phyloP scores from a whole-genome alignment of 164 flowering plant genomes.

The Liquidambar formosana region DNA sequence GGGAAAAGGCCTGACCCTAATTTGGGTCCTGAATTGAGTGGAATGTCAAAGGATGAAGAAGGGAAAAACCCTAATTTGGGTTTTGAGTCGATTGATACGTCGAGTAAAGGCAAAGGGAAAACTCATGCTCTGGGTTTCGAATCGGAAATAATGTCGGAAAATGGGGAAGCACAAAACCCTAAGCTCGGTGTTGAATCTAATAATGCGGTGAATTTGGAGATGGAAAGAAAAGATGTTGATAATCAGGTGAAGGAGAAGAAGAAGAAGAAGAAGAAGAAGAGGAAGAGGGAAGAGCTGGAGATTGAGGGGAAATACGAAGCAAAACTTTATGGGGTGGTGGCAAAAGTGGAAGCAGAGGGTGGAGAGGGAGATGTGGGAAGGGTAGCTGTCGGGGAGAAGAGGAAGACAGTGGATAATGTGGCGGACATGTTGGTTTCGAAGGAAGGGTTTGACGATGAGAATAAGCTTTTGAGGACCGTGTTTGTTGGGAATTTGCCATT shows the following conservation, averaged over 20 bases:
- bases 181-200: too few species aligned
- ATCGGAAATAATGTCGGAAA: too few species aligned
- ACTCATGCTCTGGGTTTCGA: too few species aligned
- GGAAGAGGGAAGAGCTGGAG: conserved; percentile 47
- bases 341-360: conserved; percentile 22
- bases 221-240: background rate
- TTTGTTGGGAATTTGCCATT: conserved; percentile 94
- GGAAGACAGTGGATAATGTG: conserved; percentile 64
- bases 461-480: conserved; percentile 83
- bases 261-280: conserved; percentile 74
- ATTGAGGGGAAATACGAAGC: conserved; percentile 54
- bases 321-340: conserved; percentile 36
- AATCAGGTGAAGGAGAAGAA: conserved; percentile 31
- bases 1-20: conserved; percentile 9
- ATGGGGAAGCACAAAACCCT: too few species aligned
- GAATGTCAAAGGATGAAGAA: background rate
- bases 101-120: background rate
- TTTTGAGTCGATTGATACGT: background rate
- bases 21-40: conserved; percentile 3
- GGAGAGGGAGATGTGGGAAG: conserved; percentile 15
- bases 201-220: background rate
- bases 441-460: conserved; percentile 91
- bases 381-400: conserved; percentile 62
- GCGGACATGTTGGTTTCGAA: conserved; percentile 51
- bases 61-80: conserved; percentile 1